Evolutionary conservation across 2,329 filamentous ascomycete species (phyloP), one percentile per base, ranked within the genome.

Genomic region (Cyphellophora europaea): DNA sequence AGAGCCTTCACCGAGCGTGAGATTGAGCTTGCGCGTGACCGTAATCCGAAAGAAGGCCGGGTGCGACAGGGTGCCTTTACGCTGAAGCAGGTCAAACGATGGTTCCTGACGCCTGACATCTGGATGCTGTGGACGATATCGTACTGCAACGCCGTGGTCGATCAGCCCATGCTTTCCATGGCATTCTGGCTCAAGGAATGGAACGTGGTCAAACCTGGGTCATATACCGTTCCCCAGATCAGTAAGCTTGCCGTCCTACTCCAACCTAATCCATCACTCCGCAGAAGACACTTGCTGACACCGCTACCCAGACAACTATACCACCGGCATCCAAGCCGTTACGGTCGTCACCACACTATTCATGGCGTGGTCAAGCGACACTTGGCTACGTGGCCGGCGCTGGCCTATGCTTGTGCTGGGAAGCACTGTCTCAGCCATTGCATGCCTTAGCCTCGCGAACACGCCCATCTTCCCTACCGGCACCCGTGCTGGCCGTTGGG

Each of bases 161-260:
- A 33, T 10, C 31, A 33, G 12, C 16, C 23, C 5, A 11, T 19
- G 5, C 14, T 19, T 6, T 19, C 31, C 15, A 33, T 33, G 31
- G n/a, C 31, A 5, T 33, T 33, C 31, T 33, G 31, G 31, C 18
- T 33, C 15, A 33, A 33, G 23, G 31, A 15, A 5, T 33, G 31
- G 31, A 33, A 33, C 13, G 14, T 5, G 11, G 23, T 27, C 15
- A 19, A 33, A 12, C 31, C 31, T 23, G 15, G 17, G 12, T 33
- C 31, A 6, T 33, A 33, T 14, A 33, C 31, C 5, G 31, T 33
- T 13, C 16, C 31, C 23, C 31, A 33, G 19, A 33, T 33, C 31
- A 33, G 31, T 33, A 33, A 19, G 31, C 13, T 33, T 13, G 8
- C n/a, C 10, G 10, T 12, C 12, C 16, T 6, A 32, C 11, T 18